A percentile compares a stretch with the other conserved stretches of the same genome.
phyloP scores from a whole-genome alignment of 164 flowering plant species.

The Dillenia suffruticosa region DNA sequence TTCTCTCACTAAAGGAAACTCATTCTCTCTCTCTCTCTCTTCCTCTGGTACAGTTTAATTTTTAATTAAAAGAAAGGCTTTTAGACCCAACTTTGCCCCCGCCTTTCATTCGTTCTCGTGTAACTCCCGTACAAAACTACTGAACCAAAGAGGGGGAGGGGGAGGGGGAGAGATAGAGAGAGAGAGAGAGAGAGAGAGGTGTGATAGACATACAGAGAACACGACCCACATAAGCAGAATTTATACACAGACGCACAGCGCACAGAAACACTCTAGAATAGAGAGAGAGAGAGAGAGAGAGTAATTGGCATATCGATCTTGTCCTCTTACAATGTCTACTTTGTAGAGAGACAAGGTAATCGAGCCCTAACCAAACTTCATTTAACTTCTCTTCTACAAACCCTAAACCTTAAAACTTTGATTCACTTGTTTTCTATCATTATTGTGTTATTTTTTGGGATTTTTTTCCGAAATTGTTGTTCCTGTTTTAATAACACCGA shows the following conservation, averaged over 20 bases:
- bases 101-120: constrained; percentile 19
- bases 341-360: constrained; percentile 28
- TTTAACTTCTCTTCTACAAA: too few relatives aligned
- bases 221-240: too few relatives aligned
- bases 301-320: constrained; percentile 3
- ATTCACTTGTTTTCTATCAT: neutral
- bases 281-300: neutral
- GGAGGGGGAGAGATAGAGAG: neutral
- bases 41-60: neutral
- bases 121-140: constrained; percentile 16
- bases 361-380: too few relatives aligned
- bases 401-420: too few relatives aligned
- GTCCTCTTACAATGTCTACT: constrained; percentile 16
- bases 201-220: neutral
- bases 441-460: neutral
- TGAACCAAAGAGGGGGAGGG: neutral
- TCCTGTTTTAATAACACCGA: too few relatives aligned
- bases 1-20: too few relatives aligned
- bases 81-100: neutral
- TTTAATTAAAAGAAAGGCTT: constrained; percentile 11
- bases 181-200: constrained; percentile 1
- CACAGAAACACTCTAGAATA: neutral
- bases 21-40: neutral
- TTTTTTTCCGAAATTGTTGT: too few relatives aligned
- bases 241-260: too few relatives aligned